Evolutionary conservation across 345 rosid species (phyloP), one percentile per base, ranked within the genome.

Genomic region (Draba incana): DNA sequence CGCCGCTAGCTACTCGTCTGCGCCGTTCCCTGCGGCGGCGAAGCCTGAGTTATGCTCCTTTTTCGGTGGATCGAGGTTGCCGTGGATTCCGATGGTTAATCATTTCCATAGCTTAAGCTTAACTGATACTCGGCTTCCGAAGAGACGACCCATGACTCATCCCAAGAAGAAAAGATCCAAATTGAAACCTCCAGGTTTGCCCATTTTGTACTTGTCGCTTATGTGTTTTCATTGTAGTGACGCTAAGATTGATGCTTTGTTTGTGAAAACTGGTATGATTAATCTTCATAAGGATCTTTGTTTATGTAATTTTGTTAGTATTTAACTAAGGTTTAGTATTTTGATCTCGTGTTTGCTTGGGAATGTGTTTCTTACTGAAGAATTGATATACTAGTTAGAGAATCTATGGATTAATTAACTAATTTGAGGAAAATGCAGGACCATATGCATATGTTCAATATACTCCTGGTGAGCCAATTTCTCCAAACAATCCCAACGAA

Each of bases 381-480:
- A 20, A 0, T 14, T 31, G 35, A 31, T 5, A 5, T 31, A 31
- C 5, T 31, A 31, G 35, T 31, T 7, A 31, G 35, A 31, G 45
- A 3, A 14, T n/a, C 10, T 3, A 37, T 23, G 8, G 66, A 31
- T 69, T 60, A 69, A 35, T 27, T 49, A 46, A 69, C 6, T 27
- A 33, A 64, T 44, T 37, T 61, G 23, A 23, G 41, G 31, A 33
- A 13, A 74, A 52, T 87, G 83, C 82, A 88, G 97, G 97, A 16
- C 96, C 98, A 0, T 85, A 83, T 83, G 92, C 93, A 38, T 90
- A 92, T 86, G 88, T 88, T 46, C 83, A 75, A 57, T 83, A 86
- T 75, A 86, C 82, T 1, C 88, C 92, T 0, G 97, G 97, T 10
- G 62, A 88, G 80, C 92, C 97, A 10, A 86, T 92, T 62, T 80